Base-by-base conservation (phyloP, 176 grass and related monocot genomes). In the Calamus simplicifolius region DNA sequence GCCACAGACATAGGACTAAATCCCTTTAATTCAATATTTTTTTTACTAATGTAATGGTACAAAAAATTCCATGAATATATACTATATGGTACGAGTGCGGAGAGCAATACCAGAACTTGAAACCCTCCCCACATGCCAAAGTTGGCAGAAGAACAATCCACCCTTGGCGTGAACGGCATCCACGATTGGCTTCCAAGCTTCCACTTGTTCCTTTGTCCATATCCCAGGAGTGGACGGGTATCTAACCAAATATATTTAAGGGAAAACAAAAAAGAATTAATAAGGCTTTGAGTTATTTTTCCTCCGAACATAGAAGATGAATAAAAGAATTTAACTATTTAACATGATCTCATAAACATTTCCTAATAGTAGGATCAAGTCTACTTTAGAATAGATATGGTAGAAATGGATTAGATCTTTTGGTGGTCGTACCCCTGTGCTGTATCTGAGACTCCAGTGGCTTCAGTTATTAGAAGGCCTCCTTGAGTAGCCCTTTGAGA, bases 61-160 rank as follows among this genome's bases (percentile, higher is more conserved):
- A 15, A 25, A 27, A 19, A 19, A 14, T 16, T 19, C 4, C 5
- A 12, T 8, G 5, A 3, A 27, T 16, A 12, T 19, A 14, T 12
- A 57, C 5, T 25, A 57, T 23, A 23, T 23, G 21, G 21, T 23
- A 23, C 21, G 1, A 57, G 23, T 14, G 10, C 18, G 43, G 19
- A 6, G 18, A 58, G n/a, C 21, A 26, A 23, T 67, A 84, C 85
- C 57, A 26, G 53, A 74, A n/a, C 28, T 75, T 16, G 81, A 89
- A 21, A 69, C 77, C 53, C 86, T 85, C 43, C 86, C 86, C 0
- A 23, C 51, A 52, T 85, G 86, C 77, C 81, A 85, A 23, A 89
- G 69, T 21, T 89, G 86, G 70, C 86, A 85, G 75, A 89, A 89
- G 78, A 89, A 85, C 52, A 89, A 48, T 43, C 70, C 86, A 0